Base-by-base conservation (phyloP, 768 basidiomycete species). In the Leccinum olivaceopallidum region DNA sequence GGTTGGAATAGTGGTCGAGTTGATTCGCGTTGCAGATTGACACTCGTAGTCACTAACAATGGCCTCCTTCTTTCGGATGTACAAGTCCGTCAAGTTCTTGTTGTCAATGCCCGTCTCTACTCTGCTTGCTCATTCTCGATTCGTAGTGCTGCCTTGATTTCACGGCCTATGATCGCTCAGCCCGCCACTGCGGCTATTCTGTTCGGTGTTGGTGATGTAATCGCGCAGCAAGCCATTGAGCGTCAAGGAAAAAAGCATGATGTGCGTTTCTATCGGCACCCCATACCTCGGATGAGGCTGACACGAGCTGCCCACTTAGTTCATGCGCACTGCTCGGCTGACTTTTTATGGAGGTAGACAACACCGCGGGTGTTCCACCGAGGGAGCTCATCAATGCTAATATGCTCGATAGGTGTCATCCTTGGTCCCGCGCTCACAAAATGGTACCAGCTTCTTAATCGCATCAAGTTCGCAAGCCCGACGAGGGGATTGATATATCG, bases 181-280 rank as follows among this genome's bases (percentile, higher is more conserved):
- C 89, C 85, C 59, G 73, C 75, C 0, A 89, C 89, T 1, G 88
- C 87, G 0, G 83, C 81, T 1, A 65, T 88, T 55, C 76, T 93
- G 9, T 93, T 92, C 63, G 87, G 89, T 49, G 78, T 82, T 6
- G 91, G 90, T 22, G 92, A 94, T 69, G 67, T 94, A 1, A 82
- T 95, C 48, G 94, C 94, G 0, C 94, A 97, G 74, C 95, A 96
- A 73, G 82, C 77, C 1, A 82, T 95, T 20, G 95, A 95, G 69
- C 79, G 78, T 67, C 83, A 78, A 64, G 91, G 92, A 6, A 77
- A 69, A 57, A 72, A 86, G 3, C 94, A 96, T 69, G 94, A 97
- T 64, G 90, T 91, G 63, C 65, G 85, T 79, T 32, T 59, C 24
- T 37, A 10, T 56, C 12, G 4, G 2, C 9, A 42, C 18, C 3